Base-by-base conservation (phyloP, 176 grass and related monocot genomes). In the Dendrocalamus sinicus region DNA sequence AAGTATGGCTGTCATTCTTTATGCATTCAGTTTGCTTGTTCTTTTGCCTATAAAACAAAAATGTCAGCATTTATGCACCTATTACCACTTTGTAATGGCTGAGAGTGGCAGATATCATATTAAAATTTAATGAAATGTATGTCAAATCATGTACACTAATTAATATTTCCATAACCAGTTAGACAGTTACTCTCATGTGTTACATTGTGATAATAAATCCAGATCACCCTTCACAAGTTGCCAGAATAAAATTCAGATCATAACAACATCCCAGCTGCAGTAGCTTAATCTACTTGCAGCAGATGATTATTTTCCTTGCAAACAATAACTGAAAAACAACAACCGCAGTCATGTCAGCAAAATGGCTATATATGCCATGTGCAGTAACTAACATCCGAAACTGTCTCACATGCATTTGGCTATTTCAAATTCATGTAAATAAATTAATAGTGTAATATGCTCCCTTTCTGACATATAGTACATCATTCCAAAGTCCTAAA, bases 221-320 rank as follows among this genome's bases (percentile, higher is more conserved):
- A 72, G 43, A 73, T 73, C 10, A 55, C 37, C 46, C 67, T 65
- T 86, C 22, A 81, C n/a, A 80, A 30, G 46, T 26, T 28, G 35
- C 30, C 8, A 12, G 28, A 76, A 76, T 65, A 78, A 83, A 78
- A 51, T 81, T 85, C 8, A 50, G 59, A 52, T 70, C 62, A 64
- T 46, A 80, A 23, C 41, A 64, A 41, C 32, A 78, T 60, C 8
- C 5, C 53, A 24, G 35, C 45, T 8, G 24, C 72, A 84, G 75
- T 59, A 75, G 47, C 13, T 13, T 9, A 70, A 43, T 70, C 32
- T 17, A 12, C 47, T 57, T 28, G 74, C 8, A 63, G 23, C 20
- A 24, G 64, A 52, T 28, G 12, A 71, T 79, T 63, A 53, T 77
- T 82, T 61, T 85, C 54, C 35, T 72, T 37, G 2, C 8, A 44